Evolutionary conservation across 2,329 filamentous ascomycete species (phyloP).

Genomic region (Epichloe festucae): DNA sequence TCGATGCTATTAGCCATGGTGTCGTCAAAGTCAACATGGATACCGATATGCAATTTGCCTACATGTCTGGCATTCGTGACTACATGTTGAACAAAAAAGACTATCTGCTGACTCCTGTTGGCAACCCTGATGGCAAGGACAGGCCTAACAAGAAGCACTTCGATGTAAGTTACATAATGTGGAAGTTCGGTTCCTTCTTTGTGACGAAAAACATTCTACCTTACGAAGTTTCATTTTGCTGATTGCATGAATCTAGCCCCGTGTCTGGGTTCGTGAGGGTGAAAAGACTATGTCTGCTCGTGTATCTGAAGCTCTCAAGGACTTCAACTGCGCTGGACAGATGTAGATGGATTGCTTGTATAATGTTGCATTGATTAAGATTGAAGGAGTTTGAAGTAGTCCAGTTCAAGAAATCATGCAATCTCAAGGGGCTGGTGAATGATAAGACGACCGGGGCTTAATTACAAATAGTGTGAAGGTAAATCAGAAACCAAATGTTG

Average conservation of each 20-base stretch:
- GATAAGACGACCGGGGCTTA: not conserved
- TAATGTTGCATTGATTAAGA: not conserved
- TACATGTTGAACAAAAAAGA: slow-evolving; percentile 92
- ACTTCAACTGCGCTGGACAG: slow-evolving; percentile 58
- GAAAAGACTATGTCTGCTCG: slow-evolving; percentile 92
- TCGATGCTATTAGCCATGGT: slow-evolving; percentile 77
- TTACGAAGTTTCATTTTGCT: not conserved
- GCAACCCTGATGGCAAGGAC: slow-evolving; percentile 89
- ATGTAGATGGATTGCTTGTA: slow-evolving; percentile 14
- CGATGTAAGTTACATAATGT: slow-evolving; percentile 27
- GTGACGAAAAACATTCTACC: no score
- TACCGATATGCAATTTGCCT: slow-evolving; percentile 94
- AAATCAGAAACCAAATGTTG: no score
- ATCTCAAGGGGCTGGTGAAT: not conserved
- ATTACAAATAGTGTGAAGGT: no score
- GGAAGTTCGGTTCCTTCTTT: no score
- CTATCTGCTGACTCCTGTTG: slow-evolving; percentile 75
- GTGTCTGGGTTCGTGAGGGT: slow-evolving; percentile 91
- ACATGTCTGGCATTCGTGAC: slow-evolving; percentile 84
- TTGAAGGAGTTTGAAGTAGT: not conserved
- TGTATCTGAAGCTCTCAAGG: slow-evolving; percentile 66
- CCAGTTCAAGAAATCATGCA: not conserved
- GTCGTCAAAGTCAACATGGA: slow-evolving; percentile 99
- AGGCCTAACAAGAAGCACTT: slow-evolving; percentile 99
- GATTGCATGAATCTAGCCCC: slow-evolving; percentile 38